A percentile compares a stretch with the other conserved stretches of the same genome.
Evolutionary conservation across 192 early-diverging fungal genomes (phyloP).

Genomic region (Backusella parvicylindrica): DNA sequence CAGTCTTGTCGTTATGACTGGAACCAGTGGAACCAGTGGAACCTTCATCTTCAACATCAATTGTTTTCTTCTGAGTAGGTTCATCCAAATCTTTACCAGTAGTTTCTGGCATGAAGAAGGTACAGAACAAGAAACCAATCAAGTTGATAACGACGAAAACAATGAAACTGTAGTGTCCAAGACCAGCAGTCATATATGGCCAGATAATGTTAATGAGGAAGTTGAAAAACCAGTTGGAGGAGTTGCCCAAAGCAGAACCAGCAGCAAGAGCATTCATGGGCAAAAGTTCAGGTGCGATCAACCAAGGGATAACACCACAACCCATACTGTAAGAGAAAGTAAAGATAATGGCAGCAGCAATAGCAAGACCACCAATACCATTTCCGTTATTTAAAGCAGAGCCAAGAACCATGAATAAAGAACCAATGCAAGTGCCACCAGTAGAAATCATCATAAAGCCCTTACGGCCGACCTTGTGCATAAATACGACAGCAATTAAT

Average conservation of each 20-base stretch:
- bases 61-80: not conserved
- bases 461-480: slow-evolving; percentile 69
- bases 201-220: slow-evolving; percentile 43
- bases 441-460: slow-evolving; percentile 62
- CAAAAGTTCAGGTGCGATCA: slow-evolving; percentile 74
- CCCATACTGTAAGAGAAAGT: slow-evolving; percentile 76
- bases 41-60: not conserved
- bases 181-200: slow-evolving; percentile 29
- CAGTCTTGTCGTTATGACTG: slow-evolving; percentile 5
- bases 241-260: slow-evolving; percentile 68
- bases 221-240: slow-evolving; percentile 65
- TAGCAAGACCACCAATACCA: slow-evolving; percentile 55
- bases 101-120: slow-evolving; percentile 79
- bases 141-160: slow-evolving; percentile 70
- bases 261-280: slow-evolving; percentile 73
- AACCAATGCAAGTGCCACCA: slow-evolving; percentile 60
- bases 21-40: not conserved
- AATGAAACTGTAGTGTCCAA: slow-evolving; percentile 47
- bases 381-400: slow-evolving; percentile 29
- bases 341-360: slow-evolving; percentile 56
- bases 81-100: slow-evolving; percentile 34
- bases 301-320: slow-evolving; percentile 81
- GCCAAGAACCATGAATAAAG: slow-evolving; percentile 63
- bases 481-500: slow-evolving; percentile 51
- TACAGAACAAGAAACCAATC: slow-evolving; percentile 62